phyloP scores from a whole-genome alignment of 768 basidiomycete genomes.

The Daedalea quercina region DNA sequence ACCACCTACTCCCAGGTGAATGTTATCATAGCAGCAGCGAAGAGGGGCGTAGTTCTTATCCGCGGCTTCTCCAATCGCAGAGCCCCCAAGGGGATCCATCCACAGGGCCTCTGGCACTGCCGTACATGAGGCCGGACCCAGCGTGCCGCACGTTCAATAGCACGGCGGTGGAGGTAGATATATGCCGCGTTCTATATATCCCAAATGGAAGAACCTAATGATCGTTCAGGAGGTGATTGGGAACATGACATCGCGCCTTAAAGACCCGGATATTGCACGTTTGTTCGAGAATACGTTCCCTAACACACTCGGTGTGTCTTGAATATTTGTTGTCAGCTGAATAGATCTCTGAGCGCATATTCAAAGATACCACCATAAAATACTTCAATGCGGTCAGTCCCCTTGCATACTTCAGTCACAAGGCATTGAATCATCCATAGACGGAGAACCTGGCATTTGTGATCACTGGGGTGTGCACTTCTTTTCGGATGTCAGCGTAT shows the following conservation, averaged over 20 bases:
- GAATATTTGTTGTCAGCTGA: not conserved
- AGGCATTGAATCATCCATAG: conserved; percentile 22
- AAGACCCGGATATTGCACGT: conserved; percentile 71
- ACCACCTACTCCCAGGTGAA: conserved; percentile 50
- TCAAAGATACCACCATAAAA: conserved; percentile 68
- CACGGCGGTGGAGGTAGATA: conserved; percentile 61
- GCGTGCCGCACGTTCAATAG: conserved; percentile 74
- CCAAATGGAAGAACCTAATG: not conserved
- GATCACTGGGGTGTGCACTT: conserved; percentile 58
- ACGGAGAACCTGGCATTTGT: conserved; percentile 71
- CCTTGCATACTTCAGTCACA: too few species aligned
- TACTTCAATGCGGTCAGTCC: conserved; percentile 55
- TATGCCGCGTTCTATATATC: not conserved
- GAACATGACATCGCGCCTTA: conserved; percentile 68
- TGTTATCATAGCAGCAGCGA: not conserved
- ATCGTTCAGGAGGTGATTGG: conserved; percentile 52
- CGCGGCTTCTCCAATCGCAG: conserved; percentile 29
- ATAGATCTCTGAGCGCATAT: too few species aligned
- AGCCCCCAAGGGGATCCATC: conserved; percentile 55
- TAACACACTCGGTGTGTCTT: conserved; percentile 60
- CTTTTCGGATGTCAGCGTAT: conserved; percentile 3
- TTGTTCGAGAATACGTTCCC: conserved; percentile 82
- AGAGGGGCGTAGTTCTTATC: conserved; percentile 3
- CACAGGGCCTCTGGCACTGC: conserved; percentile 52
- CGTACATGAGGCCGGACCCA: conserved; percentile 66